Percentiles rank a stretch among this genome's conserved stretches.
These are phyloP conservation scores for Aureobasidium sp. DNA, from an alignment of 2,329 filamentous ascomycete genomes.

Conservation along the genomic window DNA sequence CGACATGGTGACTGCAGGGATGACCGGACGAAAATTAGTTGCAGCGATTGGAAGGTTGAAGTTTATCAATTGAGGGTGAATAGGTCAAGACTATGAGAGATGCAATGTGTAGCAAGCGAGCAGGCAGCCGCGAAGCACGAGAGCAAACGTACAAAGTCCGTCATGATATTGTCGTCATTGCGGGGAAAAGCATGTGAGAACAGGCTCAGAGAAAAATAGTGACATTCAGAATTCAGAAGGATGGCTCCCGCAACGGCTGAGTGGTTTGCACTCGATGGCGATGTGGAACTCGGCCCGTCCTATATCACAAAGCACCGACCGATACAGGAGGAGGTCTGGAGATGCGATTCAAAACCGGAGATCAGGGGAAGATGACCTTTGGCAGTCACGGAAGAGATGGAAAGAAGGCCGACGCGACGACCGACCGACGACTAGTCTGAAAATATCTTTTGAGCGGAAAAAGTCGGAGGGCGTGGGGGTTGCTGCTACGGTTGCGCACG, in stretches of 20 bases:
- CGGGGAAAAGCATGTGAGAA: constrained; percentile 12
- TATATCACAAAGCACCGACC: not conserved
- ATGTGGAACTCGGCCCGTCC: not conserved
- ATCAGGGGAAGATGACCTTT: not conserved
- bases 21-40: not conserved
- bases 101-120: not conserved
- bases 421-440: not conserved
- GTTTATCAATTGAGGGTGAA: not conserved
- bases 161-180: constrained; percentile 4
- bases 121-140: not conserved
- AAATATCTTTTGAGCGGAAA: not conserved
- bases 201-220: not conserved
- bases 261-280: not conserved
- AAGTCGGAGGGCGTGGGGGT: constrained; percentile 7
- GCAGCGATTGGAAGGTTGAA: not conserved
- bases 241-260: not conserved
- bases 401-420: not conserved
- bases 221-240: not conserved
- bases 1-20: constrained; percentile 39
- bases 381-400: not conserved
- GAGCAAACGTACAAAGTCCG: not conserved
- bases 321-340: not conserved
- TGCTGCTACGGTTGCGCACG: constrained; percentile 2
- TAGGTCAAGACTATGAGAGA: not conserved
- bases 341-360: not conserved